Percentiles rank a stretch among this genome's conserved stretches.
Conservation (phyloP, 176 grass and related monocot species). For the Eleusine indica region DNA sequence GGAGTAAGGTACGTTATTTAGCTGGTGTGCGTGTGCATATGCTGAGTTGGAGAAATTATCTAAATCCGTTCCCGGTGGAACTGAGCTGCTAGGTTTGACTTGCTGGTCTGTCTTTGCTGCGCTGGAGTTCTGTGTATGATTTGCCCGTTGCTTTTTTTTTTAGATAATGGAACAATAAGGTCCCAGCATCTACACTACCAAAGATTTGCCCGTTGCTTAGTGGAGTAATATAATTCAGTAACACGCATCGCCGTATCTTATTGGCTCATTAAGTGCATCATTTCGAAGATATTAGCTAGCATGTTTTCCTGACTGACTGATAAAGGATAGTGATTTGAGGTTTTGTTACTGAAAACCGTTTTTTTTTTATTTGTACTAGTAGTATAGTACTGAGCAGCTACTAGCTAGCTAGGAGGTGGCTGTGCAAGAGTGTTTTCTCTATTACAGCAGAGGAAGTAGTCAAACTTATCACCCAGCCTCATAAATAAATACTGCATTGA, state of each 20-base stretch:
- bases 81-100: conserved; percentile 24
- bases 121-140: background rate
- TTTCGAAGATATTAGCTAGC: background rate
- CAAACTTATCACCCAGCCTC: too few relatives aligned
- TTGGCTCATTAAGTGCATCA: background rate
- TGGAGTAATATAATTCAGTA: background rate
- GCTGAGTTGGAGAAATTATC: conserved; percentile 44
- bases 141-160: background rate
- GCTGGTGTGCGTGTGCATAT: background rate
- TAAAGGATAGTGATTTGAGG: too few relatives aligned
- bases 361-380: too few relatives aligned
- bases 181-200: too few relatives aligned
- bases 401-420: too few relatives aligned
- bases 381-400: too few relatives aligned
- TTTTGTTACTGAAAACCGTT: too few relatives aligned
- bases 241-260: background rate
- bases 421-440: too few relatives aligned
- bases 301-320: background rate
- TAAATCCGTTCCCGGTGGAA: conserved; percentile 9
- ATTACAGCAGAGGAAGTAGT: too few relatives aligned
- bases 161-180: too few relatives aligned
- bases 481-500: too few relatives aligned
- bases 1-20: background rate
- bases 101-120: background rate
- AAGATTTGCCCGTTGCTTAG: background rate